Evolutionary conservation across 164 flowering plant species (phyloP).

Genomic region (Aristolochia fimbriata): DNA sequence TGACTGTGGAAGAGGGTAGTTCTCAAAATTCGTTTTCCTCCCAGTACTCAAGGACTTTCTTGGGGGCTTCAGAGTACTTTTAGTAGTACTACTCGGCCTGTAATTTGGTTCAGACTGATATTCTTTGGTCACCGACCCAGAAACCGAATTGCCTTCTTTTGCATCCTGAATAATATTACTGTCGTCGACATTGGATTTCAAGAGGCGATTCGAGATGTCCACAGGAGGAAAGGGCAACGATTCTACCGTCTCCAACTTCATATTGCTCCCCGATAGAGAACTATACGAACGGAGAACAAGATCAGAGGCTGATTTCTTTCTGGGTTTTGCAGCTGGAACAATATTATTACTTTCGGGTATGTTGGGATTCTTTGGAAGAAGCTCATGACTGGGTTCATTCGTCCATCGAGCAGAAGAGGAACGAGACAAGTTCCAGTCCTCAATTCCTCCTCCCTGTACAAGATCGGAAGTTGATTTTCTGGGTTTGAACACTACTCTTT

Average conservation of each 20-base stretch:
- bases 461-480: slow-evolving; percentile 20
- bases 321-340: slow-evolving; percentile 8
- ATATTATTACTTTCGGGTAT: slow-evolving; percentile 6
- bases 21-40: slow-evolving; percentile 16
- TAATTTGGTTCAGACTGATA: slow-evolving; percentile 6
- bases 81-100: slow-evolving; percentile 5
- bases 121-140: slow-evolving; percentile 7
- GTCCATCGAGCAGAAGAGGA: slow-evolving; percentile 3
- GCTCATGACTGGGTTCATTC: slow-evolving; percentile 4
- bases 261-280: slow-evolving; percentile 14
- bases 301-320: slow-evolving; percentile 18
- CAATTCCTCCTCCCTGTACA: slow-evolving; percentile 4
- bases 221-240: slow-evolving; percentile 13
- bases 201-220: slow-evolving; percentile 2
- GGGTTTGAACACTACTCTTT: slow-evolving; percentile 8
- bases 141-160: slow-evolving; percentile 7
- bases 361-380: too few species aligned
- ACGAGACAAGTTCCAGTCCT: slow-evolving; percentile 9
- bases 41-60: slow-evolving; percentile 6
- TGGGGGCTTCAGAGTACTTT: too few species aligned
- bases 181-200: slow-evolving; percentile 10
- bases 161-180: background rate
- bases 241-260: slow-evolving; percentile 9
- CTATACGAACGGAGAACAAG: slow-evolving; percentile 16
- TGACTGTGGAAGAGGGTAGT: slow-evolving; percentile 39